Base-by-base conservation (phyloP, 2,329 filamentous ascomycete genomes). In the Tolypocladium amazonense region DNA sequence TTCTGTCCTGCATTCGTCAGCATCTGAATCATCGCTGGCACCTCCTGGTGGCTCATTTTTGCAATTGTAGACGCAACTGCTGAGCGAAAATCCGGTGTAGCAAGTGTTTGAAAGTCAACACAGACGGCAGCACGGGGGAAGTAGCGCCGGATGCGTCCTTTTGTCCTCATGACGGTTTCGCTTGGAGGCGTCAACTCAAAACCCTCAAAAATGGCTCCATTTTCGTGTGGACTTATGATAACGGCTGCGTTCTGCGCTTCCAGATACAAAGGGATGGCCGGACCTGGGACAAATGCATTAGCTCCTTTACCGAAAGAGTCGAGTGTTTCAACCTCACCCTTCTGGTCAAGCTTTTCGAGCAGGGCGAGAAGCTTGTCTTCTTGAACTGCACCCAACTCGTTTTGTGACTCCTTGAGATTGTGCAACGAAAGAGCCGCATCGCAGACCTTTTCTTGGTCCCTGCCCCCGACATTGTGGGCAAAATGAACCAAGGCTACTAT, bases 141-240 rank as follows among this genome's bases (percentile, higher is more conserved):
- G 15, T 39, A 56, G 3, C 72, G 63, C 1, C 53, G 41, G 12
- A 74, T 61, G 37, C 74, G 69, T 1, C 73, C 73, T 37, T 61
- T 56, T 0, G 70, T 71, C 0, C 43, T 27, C 30, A 69, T 67
- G 2, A 72, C 68, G 0, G 59, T 61, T 0, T 56, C 0, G 45
- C 73, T 71, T 0, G 52, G 33, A 0, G 73, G 67, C 0, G 67
- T 68, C 0, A 76, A 58, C 56, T 76, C 74, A 47, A 76, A 75
- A 0, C 67, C 56, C 38, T 76, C 69, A 37, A 76, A 64, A 1
- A 64, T 27, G 15, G 72, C 57, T 4, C 53, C 56, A 1, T 62
- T 18, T 1, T 38, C 37, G 4, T 43, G 37, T 23, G 58, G 67
- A 27, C 60, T 64, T 37, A 75, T 64, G 1, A 76, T 25, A 0